phyloP scores from a whole-genome alignment of 345 rosid genomes.

The Eucalyptus regnans region DNA sequence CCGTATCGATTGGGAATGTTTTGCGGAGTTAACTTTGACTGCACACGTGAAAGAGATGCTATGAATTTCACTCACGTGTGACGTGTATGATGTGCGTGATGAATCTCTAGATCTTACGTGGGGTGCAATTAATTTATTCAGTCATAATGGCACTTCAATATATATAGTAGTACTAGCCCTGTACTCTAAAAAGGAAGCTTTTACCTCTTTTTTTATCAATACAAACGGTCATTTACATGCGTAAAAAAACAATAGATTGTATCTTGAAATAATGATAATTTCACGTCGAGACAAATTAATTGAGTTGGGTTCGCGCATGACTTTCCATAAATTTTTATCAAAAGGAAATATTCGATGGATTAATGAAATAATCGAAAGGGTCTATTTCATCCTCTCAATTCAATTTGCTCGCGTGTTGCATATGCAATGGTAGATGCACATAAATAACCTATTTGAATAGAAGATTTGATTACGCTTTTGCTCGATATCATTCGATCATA shows the following conservation, averaged over 20 bases:
- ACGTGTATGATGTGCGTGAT: rapidly evolving
- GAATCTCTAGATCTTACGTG: background rate
- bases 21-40: background rate
- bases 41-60: background rate
- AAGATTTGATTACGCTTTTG: background rate
- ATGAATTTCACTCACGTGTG: background rate
- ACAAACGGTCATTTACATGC: rapidly evolving
- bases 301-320: rapidly evolving
- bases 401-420: background rate
- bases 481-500: too few relatives aligned
- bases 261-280: background rate
- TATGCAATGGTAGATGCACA: rapidly evolving
- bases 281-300: rapidly evolving
- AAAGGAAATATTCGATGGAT: background rate
- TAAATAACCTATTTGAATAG: background rate
- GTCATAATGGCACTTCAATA: background rate
- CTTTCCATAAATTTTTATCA: background rate
- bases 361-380: background rate
- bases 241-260: background rate
- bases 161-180: background rate
- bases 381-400: background rate
- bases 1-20: rapidly evolving
- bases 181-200: background rate
- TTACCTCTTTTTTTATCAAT: background rate
- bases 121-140: background rate